These are phyloP conservation scores for Vigna hirtella DNA, from an alignment of 306 rosid species.

Conservation along the genomic window DNA sequence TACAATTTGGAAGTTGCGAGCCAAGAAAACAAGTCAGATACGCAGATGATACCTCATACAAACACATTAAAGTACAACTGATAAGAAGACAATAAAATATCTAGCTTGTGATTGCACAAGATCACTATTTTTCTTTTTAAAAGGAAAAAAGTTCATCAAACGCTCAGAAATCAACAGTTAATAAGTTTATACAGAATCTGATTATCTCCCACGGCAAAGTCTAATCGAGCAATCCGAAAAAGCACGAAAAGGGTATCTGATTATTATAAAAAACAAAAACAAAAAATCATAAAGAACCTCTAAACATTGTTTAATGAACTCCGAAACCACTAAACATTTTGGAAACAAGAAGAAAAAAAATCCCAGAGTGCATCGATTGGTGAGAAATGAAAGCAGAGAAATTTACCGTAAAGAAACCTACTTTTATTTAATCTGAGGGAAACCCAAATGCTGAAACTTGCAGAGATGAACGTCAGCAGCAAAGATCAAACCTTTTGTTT, in stretches of 20 bases:
- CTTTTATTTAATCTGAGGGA: conserved; percentile 47
- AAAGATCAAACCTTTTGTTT: conserved; percentile 39
- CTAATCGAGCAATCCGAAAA: conserved; percentile 38
- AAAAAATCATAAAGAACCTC: not conserved
- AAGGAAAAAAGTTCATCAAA: conserved; percentile 4
- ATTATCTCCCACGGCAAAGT: conserved; percentile 25
- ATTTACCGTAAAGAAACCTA: conserved; percentile 49
- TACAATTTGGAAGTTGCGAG: conserved; percentile 20
- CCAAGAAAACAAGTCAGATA: conserved; percentile 5
- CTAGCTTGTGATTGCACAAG: conserved; percentile 25
- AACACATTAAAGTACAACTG: conserved; percentile 15
- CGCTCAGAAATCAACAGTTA: conserved; percentile 30
- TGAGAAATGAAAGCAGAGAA: conserved; percentile 31
- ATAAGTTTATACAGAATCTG: conserved; percentile 17
- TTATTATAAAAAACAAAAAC: not conserved
- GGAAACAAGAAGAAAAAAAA: conserved; percentile 24
- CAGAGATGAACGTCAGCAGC: conserved; percentile 37
- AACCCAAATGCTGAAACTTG: conserved; percentile 51
- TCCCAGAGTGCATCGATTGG: conserved; percentile 38
- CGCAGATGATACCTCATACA: conserved; percentile 32
- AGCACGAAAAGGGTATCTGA: conserved; percentile 47
- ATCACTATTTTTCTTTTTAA: conserved; percentile 8
- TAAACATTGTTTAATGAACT: conserved; percentile 44
- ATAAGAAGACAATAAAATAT: conserved; percentile 22
- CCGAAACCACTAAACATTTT: conserved; percentile 19